Base-by-base conservation (phyloP, 2,329 filamentous ascomycete genomes). In the Epichloe uncinata region DNA sequence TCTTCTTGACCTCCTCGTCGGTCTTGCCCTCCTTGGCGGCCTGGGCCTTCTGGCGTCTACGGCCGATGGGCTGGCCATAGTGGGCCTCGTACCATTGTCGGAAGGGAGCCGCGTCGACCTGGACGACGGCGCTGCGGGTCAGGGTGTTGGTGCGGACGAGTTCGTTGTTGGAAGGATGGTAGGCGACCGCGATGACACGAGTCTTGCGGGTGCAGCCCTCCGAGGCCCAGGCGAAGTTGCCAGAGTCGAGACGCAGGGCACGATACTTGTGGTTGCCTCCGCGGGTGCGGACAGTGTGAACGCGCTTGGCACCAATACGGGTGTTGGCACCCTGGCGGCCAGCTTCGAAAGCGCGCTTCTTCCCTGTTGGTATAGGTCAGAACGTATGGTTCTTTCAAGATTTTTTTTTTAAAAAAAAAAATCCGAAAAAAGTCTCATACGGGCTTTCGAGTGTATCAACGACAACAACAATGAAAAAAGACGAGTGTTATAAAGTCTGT, bases 121-220 rank as follows among this genome's bases (percentile, higher is more conserved):
- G 93, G 72, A 98, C 87, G 68, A 98, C 87, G 77, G 93, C 93
- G 69, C 88, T 88, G 79, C 90, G 94, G 81, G 93, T 98, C 72
- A 98, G 82, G 78, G 93, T 97, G 85, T 98, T 98, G 75, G 93
- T 98, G 70, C 93, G 93, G 80, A 98, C 90, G 65, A 98, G 83
- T 79, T 98, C 93, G 88, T 98, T 98, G 90, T 98, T 98, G 73
- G 91, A 96, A 57, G 93, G 94, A 78, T 98, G 94, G 87, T 89
- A 98, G 71, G 84, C 85, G 76, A 98, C 94, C 67, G 79, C 89
- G 73, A 98, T 96, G 73, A 98, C 87, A 80, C 94, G 93, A 75
- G 87, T 89, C 85, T 98, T 98, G 84, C 93, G 91, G 75, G 91
- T 87, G 74, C 89, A 79, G 69, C 91, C 90, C 82, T 98, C 93